Percentiles rank a stretch among this genome's conserved stretches.
These are phyloP conservation scores for Scheffersomyces parashehatae DNA, from an alignment of 1,139 yeast species.

Conservation along the genomic window DNA sequence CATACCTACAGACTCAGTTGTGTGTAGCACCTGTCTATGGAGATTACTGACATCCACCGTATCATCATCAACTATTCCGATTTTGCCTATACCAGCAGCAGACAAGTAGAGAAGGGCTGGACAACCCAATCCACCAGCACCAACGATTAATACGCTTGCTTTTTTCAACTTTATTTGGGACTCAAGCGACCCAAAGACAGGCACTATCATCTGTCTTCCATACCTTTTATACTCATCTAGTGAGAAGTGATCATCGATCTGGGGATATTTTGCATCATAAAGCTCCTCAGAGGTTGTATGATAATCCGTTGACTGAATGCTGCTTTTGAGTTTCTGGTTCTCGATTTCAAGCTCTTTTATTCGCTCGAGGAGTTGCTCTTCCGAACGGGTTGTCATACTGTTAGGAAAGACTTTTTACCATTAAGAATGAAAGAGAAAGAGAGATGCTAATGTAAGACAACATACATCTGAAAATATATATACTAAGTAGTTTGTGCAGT, in stretches of 20 bases:
- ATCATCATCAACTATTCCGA: slow-evolving; percentile 90
- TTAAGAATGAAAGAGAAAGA: no score
- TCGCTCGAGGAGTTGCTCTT: slow-evolving; percentile 6
- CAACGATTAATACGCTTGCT: slow-evolving; percentile 71
- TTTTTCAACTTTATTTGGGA: slow-evolving; percentile 61
- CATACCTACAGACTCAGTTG: slow-evolving; percentile 63
- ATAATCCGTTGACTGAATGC: neutral
- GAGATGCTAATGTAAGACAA: no score
- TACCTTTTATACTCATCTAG: slow-evolving; percentile 77
- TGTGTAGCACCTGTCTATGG: slow-evolving; percentile 87
- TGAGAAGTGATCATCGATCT: slow-evolving; percentile 16
- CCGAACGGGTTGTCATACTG: slow-evolving; percentile 2
- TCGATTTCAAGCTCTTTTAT: slow-evolving; percentile 25
- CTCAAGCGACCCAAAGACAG: slow-evolving; percentile 58
- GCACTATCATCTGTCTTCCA: slow-evolving; percentile 95
- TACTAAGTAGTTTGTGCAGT: no score
- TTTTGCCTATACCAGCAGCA: slow-evolving; percentile 83
- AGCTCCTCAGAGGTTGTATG: neutral
- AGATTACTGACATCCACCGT: slow-evolving; percentile 79
- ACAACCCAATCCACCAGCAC: slow-evolving; percentile 97
- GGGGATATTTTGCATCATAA: neutral
- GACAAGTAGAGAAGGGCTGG: slow-evolving; percentile 85
- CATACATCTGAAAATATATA: no score
- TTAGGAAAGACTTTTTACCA: no score
- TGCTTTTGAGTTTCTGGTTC: slow-evolving; percentile 18